Conservation (phyloP, 2,329 filamentous ascomycete genomes). For the Trichoderma guizhouense region DNA sequence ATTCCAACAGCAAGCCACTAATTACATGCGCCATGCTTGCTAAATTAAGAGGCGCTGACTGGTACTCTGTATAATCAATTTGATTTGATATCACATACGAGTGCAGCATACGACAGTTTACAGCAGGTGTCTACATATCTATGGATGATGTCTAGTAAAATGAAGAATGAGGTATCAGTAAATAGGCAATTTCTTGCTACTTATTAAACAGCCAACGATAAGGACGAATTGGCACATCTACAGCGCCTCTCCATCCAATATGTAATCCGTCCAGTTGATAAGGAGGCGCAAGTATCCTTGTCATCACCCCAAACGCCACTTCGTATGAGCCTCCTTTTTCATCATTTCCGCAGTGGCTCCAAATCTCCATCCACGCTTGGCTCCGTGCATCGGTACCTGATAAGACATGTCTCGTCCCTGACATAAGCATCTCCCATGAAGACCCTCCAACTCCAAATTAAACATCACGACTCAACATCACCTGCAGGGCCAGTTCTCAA, state of each 20-base stretch:
- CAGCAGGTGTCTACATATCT: neutral
- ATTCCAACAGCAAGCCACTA: neutral
- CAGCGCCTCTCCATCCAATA: neutral
- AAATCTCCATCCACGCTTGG: neutral
- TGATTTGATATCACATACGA: neutral
- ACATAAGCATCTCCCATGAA: neutral
- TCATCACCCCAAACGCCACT: neutral
- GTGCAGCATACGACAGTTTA: neutral
- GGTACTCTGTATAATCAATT: neutral
- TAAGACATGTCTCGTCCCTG: neutral
- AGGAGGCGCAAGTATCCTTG: neutral
- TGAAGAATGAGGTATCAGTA: neutral
- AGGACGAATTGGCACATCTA: neutral
- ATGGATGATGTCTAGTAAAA: neutral
- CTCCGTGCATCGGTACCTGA: neutral
- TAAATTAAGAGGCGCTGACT: neutral
- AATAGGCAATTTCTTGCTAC: neutral
- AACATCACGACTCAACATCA: neutral
- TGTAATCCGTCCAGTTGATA: neutral
- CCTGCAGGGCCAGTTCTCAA: neutral
- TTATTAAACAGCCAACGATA: neutral
- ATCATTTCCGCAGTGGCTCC: neutral
- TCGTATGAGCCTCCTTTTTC: neutral
- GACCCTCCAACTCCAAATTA: neutral
- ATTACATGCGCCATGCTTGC: neutral